Base-by-base conservation (phyloP, 164 flowering plant genomes). In the Annona cherimola region DNA sequence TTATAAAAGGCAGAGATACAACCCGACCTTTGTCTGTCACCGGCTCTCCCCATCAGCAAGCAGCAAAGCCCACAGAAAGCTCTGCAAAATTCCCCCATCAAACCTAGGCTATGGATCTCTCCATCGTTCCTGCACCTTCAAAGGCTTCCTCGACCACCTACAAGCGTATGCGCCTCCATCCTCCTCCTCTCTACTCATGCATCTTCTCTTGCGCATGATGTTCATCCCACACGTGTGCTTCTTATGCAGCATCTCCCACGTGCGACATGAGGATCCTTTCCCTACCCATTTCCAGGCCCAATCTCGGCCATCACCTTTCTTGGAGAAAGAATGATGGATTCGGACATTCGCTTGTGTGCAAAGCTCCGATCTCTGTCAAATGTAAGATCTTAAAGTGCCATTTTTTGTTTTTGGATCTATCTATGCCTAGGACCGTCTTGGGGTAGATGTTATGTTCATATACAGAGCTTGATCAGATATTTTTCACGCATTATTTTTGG, bases 271-370 rank as follows among this genome's bases (percentile, higher is more conserved):
- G 39, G 11, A 61, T 14, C 8, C 26, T 40, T 18, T 4, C 19
- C 35, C 26, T 26, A n/a, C 39, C 63, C 63, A 61, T 20, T 12
- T 8, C 26, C 3, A 61, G 26, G 26, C 63, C 63, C 63, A 19
- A 2, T 43, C 26, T 11, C 4, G 41, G 43, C 57, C 6, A n/a
- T 11, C 63, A 63, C 12, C 66, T 79, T 40, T 77, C 84, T 40
- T 79, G 84, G 80, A 70, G 61, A 14, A 77, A 63, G 68, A 81
- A 77, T 62, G 79, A 75, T 65, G 77, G 73, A 67, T 75, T 76
- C 2, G 71, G 68, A 44, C 59, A 4, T 42, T 6, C 45, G 35
- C 75, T 81, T 55, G 39, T 63, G 66, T 69, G 66, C 63, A 59
- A 45, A 70, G 64, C 39, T 39, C 73, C 71, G 12, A 46, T 65